phyloP scores from a whole-genome alignment of 352 stramenopile species.

The Peronospora destructor region DNA sequence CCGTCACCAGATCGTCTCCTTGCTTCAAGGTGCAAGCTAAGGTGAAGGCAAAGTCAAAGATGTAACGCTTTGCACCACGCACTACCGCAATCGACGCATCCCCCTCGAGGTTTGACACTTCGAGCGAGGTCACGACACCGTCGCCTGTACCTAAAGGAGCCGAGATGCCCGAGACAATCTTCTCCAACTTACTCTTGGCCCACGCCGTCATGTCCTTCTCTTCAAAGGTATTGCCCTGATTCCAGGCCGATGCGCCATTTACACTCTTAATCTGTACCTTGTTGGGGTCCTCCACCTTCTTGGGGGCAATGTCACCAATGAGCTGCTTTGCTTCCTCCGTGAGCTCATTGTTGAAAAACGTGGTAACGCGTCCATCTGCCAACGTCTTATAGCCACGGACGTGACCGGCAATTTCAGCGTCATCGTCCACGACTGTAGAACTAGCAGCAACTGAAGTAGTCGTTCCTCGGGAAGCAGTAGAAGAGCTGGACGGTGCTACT shows the following conservation, averaged over 20 bases:
- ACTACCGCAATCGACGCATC: conserved; percentile 90
- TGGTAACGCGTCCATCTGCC: conserved; percentile 95
- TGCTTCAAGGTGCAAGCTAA: conserved; percentile 39
- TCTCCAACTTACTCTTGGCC: conserved; percentile 71
- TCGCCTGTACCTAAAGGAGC: conserved; percentile 28
- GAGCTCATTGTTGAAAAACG: conserved; percentile 98
- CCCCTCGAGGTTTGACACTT: conserved; percentile 83
- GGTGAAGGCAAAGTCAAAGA: conserved; percentile 77
- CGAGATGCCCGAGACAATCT: conserved; percentile 41
- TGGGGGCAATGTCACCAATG: conserved; percentile 93
- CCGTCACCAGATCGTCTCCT: conserved; percentile 21
- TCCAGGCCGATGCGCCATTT: conserved; percentile 87
- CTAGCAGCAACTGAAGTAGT: neutral
- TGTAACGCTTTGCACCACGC: conserved; percentile 90
- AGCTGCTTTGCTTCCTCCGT: conserved; percentile 95
- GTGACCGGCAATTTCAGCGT: conserved; percentile 48
- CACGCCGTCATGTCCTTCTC: conserved; percentile 87
- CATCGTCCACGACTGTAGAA: conserved; percentile 43
- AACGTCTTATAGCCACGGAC: conserved; percentile 95
- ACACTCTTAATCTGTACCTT: conserved; percentile 80
- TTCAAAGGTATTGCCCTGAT: conserved; percentile 91
- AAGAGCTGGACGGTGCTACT: conserved; percentile 20
- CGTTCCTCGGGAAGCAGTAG: conserved; percentile 6
- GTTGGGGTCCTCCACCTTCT: conserved; percentile 70
- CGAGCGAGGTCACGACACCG: conserved; percentile 47